These are phyloP conservation scores for Mucuna pruriens DNA, from an alignment of 306 rosid species.

Conservation along the genomic window DNA sequence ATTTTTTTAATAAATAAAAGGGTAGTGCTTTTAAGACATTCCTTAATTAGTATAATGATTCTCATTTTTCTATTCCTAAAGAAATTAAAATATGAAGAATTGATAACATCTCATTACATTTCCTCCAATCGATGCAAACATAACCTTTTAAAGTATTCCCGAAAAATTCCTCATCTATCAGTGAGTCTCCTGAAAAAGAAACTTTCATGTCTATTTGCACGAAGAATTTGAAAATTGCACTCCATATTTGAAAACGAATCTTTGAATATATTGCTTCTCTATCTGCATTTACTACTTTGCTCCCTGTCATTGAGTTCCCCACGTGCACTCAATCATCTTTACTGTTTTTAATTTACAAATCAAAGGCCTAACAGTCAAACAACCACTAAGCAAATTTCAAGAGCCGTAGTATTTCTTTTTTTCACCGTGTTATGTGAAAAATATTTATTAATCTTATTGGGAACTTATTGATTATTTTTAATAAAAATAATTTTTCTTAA, in stretches of 20 bases:
- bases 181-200: slow-evolving; percentile 43
- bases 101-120: neutral
- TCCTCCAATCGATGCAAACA: neutral
- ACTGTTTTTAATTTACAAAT: neutral
- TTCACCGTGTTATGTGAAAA: too few species aligned
- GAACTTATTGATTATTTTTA: too few species aligned
- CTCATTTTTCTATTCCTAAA: neutral
- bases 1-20: neutral
- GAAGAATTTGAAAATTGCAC: slow-evolving; percentile 40
- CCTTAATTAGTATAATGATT: neutral
- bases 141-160: neutral
- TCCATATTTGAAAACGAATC: slow-evolving; percentile 29
- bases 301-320: slow-evolving; percentile 24
- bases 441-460: too few species aligned
- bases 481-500: too few species aligned
- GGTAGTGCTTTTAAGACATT: neutral
- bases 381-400: too few species aligned
- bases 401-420: too few species aligned
- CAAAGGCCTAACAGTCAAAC: neutral
- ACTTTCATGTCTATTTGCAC: slow-evolving; percentile 18
- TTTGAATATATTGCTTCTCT: slow-evolving; percentile 26
- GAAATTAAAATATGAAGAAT: neutral
- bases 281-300: neutral
- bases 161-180: neutral
- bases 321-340: slow-evolving; percentile 42